Percentiles rank a stretch among this genome's conserved stretches.
Evolutionary conservation across 2,329 filamentous ascomycete genomes (phyloP).

Genomic region (Ciborinia camelliae): DNA sequence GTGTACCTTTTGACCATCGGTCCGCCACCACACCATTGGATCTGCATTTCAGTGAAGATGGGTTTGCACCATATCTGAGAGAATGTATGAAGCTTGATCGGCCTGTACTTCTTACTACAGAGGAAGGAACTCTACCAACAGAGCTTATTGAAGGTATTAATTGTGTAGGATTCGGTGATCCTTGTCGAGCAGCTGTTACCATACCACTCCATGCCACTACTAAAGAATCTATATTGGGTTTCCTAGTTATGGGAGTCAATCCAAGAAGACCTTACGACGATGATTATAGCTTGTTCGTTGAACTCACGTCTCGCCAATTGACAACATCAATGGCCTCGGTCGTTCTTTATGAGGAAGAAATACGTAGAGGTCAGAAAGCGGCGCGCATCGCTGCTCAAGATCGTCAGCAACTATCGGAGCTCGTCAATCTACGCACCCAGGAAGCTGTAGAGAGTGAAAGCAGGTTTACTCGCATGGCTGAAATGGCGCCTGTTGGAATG

Average conservation of each 20-base stretch:
- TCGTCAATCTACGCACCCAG: slow-evolving; percentile 63
- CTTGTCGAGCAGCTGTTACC: slow-evolving; percentile 67
- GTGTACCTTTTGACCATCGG: slow-evolving; percentile 61
- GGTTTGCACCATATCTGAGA: slow-evolving; percentile 72
- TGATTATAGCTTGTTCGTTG: slow-evolving; percentile 75
- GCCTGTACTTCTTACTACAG: slow-evolving; percentile 65
- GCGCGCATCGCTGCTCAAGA: slow-evolving; percentile 73
- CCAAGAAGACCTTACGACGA: slow-evolving; percentile 75
- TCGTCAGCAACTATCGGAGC: slow-evolving; percentile 71
- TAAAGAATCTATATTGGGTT: slow-evolving; percentile 70
- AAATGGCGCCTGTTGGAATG: slow-evolving; percentile 51
- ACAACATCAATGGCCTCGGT: slow-evolving; percentile 79
- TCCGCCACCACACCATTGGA: slow-evolving; percentile 62
- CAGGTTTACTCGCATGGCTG: slow-evolving; percentile 61
- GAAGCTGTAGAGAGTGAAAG: slow-evolving; percentile 67
- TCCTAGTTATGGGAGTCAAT: slow-evolving; percentile 75
- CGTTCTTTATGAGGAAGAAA: slow-evolving; percentile 80
- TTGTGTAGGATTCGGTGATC: slow-evolving; percentile 68
- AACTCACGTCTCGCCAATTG: slow-evolving; percentile 70
- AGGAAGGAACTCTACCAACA: slow-evolving; percentile 61
- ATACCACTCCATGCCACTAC: slow-evolving; percentile 76
- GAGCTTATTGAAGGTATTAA: slow-evolving; percentile 63
- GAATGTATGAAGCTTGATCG: slow-evolving; percentile 68
- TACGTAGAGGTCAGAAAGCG: slow-evolving; percentile 68
- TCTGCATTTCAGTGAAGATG: slow-evolving; percentile 64